phyloP scores from a whole-genome alignment of 169 alveolate species.

The Plasmodium fragile region DNA sequence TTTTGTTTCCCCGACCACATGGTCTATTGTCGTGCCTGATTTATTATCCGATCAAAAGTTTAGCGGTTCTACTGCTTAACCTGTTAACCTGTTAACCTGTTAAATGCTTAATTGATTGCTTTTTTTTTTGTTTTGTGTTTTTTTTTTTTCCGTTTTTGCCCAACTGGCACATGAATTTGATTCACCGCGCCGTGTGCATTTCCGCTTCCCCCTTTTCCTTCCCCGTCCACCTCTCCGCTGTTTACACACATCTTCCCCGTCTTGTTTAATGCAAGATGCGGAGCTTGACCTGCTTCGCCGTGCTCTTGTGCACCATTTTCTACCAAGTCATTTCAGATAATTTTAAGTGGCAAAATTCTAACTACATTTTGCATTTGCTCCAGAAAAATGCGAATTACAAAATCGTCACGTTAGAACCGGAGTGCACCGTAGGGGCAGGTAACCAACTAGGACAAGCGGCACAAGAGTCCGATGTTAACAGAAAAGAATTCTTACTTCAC shows the following conservation, averaged over 20 bases:
- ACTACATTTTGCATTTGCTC: constrained; percentile 15
- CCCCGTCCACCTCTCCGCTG: background rate
- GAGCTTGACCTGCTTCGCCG: background rate
- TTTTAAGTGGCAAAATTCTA: background rate
- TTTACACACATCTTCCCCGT: background rate
- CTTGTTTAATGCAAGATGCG: constrained; percentile 20
- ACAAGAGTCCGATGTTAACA: constrained; percentile 3
- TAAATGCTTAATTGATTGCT: background rate
- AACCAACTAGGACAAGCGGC: background rate
- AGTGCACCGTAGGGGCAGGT: constrained; percentile 7
- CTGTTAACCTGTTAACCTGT: background rate
- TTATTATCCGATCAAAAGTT: background rate
- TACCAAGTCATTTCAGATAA: background rate
- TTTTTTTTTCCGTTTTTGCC: background rate
- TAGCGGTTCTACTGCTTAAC: background rate
- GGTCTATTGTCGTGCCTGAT: background rate
- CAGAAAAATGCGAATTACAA: constrained; percentile 27
- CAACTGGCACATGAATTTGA: background rate
- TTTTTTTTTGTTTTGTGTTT: background rate
- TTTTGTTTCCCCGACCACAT: background rate
- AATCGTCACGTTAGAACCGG: constrained; percentile 46
- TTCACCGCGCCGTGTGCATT: background rate
- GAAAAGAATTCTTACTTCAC: constrained; percentile 64
- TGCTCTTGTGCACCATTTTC: background rate
- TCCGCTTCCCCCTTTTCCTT: background rate